Evolutionary conservation across 1,284 basidiomycete genomes (phyloP).

Genomic region (Puccinia novopanici): DNA sequence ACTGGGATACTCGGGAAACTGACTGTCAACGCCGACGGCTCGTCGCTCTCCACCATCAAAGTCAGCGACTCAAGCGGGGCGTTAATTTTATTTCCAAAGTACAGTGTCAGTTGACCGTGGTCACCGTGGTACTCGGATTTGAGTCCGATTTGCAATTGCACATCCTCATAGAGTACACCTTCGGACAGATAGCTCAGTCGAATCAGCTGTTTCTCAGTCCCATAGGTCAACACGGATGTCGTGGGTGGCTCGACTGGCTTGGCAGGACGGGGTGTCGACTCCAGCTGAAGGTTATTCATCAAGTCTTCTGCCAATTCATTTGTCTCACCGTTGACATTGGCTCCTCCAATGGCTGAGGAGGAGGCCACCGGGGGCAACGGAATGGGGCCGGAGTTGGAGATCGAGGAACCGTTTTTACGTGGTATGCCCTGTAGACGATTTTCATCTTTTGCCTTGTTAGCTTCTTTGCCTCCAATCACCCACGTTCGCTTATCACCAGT

Average conservation of each 20-base stretch:
- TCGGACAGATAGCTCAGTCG: conserved; percentile 78
- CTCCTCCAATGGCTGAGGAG: neutral
- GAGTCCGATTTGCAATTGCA: conserved; percentile 90
- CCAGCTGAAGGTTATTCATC: conserved; percentile 24
- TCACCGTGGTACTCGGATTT: conserved; percentile 94
- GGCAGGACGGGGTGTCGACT: conserved; percentile 41
- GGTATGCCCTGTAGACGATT: conserved; percentile 65
- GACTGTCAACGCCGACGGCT: conserved; percentile 73
- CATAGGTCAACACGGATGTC: conserved; percentile 55
- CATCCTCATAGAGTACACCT: conserved; percentile 92
- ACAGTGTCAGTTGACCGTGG: conserved; percentile 85
- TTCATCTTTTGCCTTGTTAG: conserved; percentile 72
- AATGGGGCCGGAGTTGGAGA: neutral
- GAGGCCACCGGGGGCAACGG: conserved; percentile 11
- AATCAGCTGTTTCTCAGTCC: conserved; percentile 72
- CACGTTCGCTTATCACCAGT: conserved; percentile 81
- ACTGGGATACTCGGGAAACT: conserved; percentile 83
- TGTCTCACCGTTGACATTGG: neutral
- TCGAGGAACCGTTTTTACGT: conserved; percentile 55
- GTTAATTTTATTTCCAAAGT: conserved; percentile 92
- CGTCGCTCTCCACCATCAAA: conserved; percentile 72
- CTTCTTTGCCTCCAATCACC: conserved; percentile 90
- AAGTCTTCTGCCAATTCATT: conserved; percentile 33
- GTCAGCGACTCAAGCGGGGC: conserved; percentile 85
- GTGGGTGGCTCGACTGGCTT: conserved; percentile 50